Conservation (phyloP, 2,329 filamentous ascomycete genomes). For the Calonectria hawksworthii region DNA sequence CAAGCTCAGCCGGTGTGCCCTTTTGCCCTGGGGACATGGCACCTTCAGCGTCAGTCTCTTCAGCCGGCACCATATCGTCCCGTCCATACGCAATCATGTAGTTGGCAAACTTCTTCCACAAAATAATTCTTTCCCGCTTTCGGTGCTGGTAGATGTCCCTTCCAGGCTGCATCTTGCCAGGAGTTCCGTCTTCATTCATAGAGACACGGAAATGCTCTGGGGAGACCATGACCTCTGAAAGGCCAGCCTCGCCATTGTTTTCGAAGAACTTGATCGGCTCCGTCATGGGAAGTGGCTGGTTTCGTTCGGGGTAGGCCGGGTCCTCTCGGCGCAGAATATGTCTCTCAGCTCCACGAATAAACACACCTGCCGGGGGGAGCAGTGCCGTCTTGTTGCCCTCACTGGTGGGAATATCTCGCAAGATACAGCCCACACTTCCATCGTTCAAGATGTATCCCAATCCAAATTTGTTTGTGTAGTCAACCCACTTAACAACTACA, state of each 20-base stretch:
- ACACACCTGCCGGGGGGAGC: constrained; percentile 78
- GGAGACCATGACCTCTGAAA: constrained; percentile 74
- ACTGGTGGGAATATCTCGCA: constrained; percentile 68
- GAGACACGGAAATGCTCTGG: constrained; percentile 72
- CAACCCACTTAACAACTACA: constrained; percentile 85
- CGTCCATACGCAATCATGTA: constrained; percentile 82
- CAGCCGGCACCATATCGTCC: constrained; percentile 71
- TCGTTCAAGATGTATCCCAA: constrained; percentile 88
- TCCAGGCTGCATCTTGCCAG: constrained; percentile 72
- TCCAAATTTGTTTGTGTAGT: constrained; percentile 90
- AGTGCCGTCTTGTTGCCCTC: constrained; percentile 64
- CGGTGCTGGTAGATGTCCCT: constrained; percentile 76
- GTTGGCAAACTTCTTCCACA: constrained; percentile 82
- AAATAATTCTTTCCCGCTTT: constrained; percentile 74
- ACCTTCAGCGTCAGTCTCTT: constrained; percentile 59
- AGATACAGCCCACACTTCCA: constrained; percentile 81
- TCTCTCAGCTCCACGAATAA: constrained; percentile 78
- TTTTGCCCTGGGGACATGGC: constrained; percentile 55
- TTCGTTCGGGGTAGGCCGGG: constrained; percentile 66
- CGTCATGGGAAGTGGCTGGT: constrained; percentile 75
- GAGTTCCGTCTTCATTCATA: constrained; percentile 69
- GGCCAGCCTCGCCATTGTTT: constrained; percentile 74
- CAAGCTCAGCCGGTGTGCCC: constrained; percentile 66
- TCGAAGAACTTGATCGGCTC: constrained; percentile 79
- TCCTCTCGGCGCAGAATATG: constrained; percentile 76